Conservation (phyloP, 176 grass and related monocot species). For the Zoysia japonica region DNA sequence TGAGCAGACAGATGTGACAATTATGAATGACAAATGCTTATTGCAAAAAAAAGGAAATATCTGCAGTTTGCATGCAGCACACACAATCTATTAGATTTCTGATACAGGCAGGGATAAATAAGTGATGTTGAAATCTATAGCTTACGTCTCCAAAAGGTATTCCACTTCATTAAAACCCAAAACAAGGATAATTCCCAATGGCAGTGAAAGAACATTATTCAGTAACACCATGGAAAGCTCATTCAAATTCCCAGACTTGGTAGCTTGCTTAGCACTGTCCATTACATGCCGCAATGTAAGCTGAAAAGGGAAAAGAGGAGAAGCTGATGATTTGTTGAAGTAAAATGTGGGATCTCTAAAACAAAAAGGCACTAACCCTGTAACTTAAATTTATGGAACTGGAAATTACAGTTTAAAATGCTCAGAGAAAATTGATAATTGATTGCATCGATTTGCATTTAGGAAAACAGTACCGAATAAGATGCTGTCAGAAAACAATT, state of each 20-base stretch:
- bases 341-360: slow-evolving; percentile 22
- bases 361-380: not conserved
- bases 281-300: slow-evolving; percentile 87
- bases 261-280: slow-evolving; percentile 93
- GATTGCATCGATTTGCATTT: not conserved
- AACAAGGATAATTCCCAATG: slow-evolving; percentile 77
- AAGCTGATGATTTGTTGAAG: slow-evolving; percentile 38
- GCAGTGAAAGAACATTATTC: slow-evolving; percentile 87
- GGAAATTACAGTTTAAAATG: not conserved
- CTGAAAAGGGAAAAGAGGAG: slow-evolving; percentile 45
- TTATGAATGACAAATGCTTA: too few relatives aligned
- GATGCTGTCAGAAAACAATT: slow-evolving; percentile 95
- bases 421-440: too few relatives aligned
- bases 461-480: slow-evolving; percentile 80
- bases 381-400: not conserved
- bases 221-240: slow-evolving; percentile 97
- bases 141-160: slow-evolving; percentile 87
- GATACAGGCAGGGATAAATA: not conserved
- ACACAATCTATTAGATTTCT: too few relatives aligned
- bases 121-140: slow-evolving; percentile 26
- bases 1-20: too few relatives aligned
- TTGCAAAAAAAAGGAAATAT: too few relatives aligned
- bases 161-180: slow-evolving; percentile 81
- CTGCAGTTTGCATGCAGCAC: too few relatives aligned
- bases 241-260: slow-evolving; percentile 93